These are phyloP conservation scores for Aspergillus sparsus DNA, from an alignment of 495 filamentous ascomycete genomes.

Conservation along the genomic window DNA sequence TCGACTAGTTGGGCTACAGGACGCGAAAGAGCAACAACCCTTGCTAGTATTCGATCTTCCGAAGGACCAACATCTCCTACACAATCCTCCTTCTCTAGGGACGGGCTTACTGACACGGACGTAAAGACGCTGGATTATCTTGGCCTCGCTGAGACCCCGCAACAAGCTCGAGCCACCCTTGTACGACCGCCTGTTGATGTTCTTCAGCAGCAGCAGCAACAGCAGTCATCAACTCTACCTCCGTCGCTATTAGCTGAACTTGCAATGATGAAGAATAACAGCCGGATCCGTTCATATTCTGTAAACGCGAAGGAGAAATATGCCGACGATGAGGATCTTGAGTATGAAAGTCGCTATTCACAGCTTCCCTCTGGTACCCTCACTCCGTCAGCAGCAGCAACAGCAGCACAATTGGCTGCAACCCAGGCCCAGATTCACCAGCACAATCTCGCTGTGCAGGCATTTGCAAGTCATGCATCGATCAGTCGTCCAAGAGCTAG, in stretches of 20 bases:
- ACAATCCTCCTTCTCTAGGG: slow-evolving; percentile 85
- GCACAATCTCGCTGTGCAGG: slow-evolving; percentile 92
- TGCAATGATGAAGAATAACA: slow-evolving; percentile 74
- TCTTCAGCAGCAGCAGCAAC: slow-evolving; percentile 56
- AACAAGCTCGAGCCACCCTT: slow-evolving; percentile 71
- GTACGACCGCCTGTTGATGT: slow-evolving; percentile 54
- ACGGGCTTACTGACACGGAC: slow-evolving; percentile 83
- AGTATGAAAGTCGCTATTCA: slow-evolving; percentile 59
- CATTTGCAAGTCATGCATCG: slow-evolving; percentile 80
- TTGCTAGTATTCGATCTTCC: slow-evolving; percentile 85
- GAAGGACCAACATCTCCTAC: slow-evolving; percentile 86
- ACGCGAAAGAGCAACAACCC: slow-evolving; percentile 77
- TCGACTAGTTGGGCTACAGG: slow-evolving; percentile 78
- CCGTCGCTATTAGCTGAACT: slow-evolving; percentile 79
- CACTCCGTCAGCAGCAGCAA: slow-evolving; percentile 67
- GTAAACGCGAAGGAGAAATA: slow-evolving; percentile 99
- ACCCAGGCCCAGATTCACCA: slow-evolving; percentile 90
- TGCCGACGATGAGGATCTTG: slow-evolving; percentile 87
- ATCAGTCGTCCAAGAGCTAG: slow-evolving; percentile 82
- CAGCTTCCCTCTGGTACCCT: slow-evolving; percentile 67
- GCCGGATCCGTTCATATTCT: slow-evolving; percentile 92
- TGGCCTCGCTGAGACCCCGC: slow-evolving; percentile 91
- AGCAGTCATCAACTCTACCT: slow-evolving; percentile 55
- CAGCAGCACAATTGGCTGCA: slow-evolving; percentile 70
- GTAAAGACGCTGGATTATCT: slow-evolving; percentile 95